Base-by-base conservation (phyloP, 2,329 filamentous ascomycete genomes). In the Aspergillus ibericus region DNA sequence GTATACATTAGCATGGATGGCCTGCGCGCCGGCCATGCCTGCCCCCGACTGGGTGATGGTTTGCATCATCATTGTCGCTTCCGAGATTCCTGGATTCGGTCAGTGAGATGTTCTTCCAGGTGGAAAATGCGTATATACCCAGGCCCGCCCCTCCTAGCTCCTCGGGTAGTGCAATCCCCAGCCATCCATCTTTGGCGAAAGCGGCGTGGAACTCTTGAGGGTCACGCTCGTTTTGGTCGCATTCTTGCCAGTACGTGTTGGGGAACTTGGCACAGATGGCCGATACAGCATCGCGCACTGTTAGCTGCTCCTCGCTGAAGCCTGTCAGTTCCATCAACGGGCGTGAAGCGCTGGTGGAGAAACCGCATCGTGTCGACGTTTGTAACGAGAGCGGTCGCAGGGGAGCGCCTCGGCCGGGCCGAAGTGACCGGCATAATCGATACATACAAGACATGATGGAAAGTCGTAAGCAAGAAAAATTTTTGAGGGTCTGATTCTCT, bases 61-160 rank as follows among this genome's bases (percentile, higher is more conserved):
- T 68, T 96, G 91, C 80, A 95, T 83, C 90, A 95, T 93, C 83
- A 93, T 90, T 0, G 88, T 91, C 0, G 91, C 91, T 70, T 95
- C 91, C 0, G 88, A 88, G 35, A 96, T 92, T 4, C 72, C 71
- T 74, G 44, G 15, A 35, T 38, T 18, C 40, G 15, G 25, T n/a
- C 22, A 29, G 0, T 2, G 20, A n/a, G 5, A 10, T n/a, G 2
- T 32, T 9, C 9, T 10, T 32, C 9, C 5, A 15, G 15, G 3
- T 12, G 1, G 10, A 10, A 18, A 4, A n/a, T 7, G 9, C 38
- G 16, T 7, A 56, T 53, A 22, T 60, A 68, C 75, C 90, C 8
- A 96, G 75, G 0, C 88, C 90, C 1, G 89, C 83, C 0, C 91
- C 91, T 3, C 91, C 91, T 0, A 92, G 81, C 0, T 84, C 80